Base-by-base conservation (phyloP, 2,329 filamentous ascomycete genomes). In the Diaporthe citri region DNA sequence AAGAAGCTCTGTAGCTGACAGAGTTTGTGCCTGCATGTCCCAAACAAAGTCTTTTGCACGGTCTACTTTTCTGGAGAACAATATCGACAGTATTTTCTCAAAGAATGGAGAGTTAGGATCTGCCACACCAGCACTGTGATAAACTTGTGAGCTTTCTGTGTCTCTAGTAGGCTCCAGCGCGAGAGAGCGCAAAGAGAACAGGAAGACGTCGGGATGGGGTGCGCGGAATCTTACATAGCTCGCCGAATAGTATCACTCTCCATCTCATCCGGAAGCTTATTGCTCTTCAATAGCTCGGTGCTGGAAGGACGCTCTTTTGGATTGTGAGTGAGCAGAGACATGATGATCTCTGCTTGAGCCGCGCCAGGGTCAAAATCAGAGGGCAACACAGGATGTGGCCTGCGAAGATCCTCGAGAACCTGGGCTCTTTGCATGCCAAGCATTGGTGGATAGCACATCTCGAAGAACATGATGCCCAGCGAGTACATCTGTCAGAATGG, bases 401-500 rank as follows among this genome's bases (percentile, higher is more conserved):
- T 89, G 60, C 95, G 90, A 56, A 98, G 88, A 72, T 89, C 86
- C 71, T 93, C 89, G 39, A 98, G 87, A 5, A 92, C 89, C 70
- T 88, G 84, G 2, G 89, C 90, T 77, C 91, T 88, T 79, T 93
- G 89, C 90, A 93, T 93, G 6, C 91, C 91, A 15, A 87, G 78
- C 81, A 92, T 87, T 0, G 90, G 88, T 46, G 87, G 84, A 77
- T 92, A 96, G 80, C 94, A 97, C 97, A 99, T 99, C 84, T 99
- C 97, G 79, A 98, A 98, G 85, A 99, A 97, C 74, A 99, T 98
- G 77, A 99, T 94, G 0, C 97, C 97, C 56, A 99, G 88, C 0
- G 96, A 98, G 82, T 97, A 99, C 96, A 99, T 98, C 89, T 92
- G 73, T 0, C 48, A 34, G 25, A 28, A 59, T 15, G 7, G 5